Conservation (phyloP, 768 basidiomycete species). For the Leucosporidium scottii region DNA sequence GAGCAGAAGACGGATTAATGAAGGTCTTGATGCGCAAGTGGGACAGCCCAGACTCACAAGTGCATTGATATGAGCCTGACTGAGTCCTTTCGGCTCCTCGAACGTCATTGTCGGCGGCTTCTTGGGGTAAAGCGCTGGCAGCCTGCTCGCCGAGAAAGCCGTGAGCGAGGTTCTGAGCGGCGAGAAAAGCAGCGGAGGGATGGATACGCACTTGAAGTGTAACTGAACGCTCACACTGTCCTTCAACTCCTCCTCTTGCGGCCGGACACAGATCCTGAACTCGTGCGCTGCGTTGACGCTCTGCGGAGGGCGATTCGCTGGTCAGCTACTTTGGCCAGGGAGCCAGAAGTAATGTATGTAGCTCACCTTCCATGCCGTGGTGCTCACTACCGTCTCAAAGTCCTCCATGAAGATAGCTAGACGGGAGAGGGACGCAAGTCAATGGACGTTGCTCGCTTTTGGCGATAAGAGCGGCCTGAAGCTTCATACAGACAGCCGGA, state of each 20-base stretch:
- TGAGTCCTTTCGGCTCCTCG: constrained; percentile 20
- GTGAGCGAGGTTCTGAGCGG: neutral
- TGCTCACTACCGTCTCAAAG: constrained; percentile 18
- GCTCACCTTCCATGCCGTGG: constrained; percentile 32
- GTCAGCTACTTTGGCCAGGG: no score
- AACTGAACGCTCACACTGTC: constrained; percentile 25
- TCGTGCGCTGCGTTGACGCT: constrained; percentile 30
- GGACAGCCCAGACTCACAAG: constrained; percentile 9
- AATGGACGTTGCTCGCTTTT: neutral
- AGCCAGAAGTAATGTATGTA: fast-evolving
- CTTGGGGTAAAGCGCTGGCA: constrained; percentile 27
- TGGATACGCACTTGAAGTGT: constrained; percentile 25
- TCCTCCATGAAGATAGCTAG: constrained; percentile 32
- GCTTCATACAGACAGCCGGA: neutral
- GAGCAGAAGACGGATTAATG: neutral
- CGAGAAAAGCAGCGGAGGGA: no score
- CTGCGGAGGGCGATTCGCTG: neutral
- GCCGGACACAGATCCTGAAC: constrained; percentile 25
- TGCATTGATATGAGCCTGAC: constrained; percentile 7
- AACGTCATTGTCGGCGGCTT: constrained; percentile 13
- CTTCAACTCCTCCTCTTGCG: constrained; percentile 28
- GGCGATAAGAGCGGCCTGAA: neutral
- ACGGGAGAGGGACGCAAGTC: neutral
- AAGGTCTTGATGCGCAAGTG: neutral
- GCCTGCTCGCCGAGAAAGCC: constrained; percentile 1